phyloP scores from a whole-genome alignment of 441 rosid genomes.

The Biscutella auriculata region DNA sequence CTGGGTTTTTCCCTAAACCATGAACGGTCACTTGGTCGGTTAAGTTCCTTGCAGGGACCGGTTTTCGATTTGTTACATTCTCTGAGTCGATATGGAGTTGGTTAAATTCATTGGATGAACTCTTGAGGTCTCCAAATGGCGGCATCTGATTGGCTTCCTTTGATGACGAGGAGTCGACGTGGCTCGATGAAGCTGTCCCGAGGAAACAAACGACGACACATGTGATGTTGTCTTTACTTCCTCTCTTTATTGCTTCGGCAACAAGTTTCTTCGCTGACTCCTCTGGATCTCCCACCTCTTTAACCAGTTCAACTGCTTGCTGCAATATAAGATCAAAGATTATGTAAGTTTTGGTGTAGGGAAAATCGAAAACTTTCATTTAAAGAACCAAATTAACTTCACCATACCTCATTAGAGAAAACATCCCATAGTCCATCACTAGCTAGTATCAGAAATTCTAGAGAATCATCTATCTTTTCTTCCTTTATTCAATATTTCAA shows the following conservation, averaged over 20 bases:
- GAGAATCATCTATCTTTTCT: conserved; percentile 69
- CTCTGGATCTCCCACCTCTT: conserved; percentile 62
- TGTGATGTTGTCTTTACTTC: conserved; percentile 88
- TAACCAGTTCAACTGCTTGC: conserved; percentile 80
- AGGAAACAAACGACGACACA: conserved; percentile 77
- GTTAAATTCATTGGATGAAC: conserved; percentile 1
- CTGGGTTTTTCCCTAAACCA: neutral
- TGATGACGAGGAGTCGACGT: too few species aligned
- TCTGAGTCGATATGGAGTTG: neutral
- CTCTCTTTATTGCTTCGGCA: conserved; percentile 68
- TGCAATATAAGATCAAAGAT: neutral
- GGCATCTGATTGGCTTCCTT: neutral
- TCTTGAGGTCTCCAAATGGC: conserved; percentile 4
- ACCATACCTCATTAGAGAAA: conserved; percentile 69
- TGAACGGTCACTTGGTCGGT: neutral
- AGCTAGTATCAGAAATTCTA: conserved; percentile 90
- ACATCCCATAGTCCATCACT: conserved; percentile 98
- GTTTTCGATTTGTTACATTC: neutral
- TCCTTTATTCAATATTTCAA: too few species aligned
- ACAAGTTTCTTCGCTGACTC: conserved; percentile 63
- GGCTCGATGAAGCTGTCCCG: conserved; percentile 22
- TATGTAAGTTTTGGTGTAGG: too few species aligned
- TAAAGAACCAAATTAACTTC: neutral
- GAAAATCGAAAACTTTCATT: too few species aligned
- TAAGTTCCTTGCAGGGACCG: neutral